phyloP scores from a whole-genome alignment of 2,329 filamentous ascomycete genomes.

The Fusarium vanettenii region DNA sequence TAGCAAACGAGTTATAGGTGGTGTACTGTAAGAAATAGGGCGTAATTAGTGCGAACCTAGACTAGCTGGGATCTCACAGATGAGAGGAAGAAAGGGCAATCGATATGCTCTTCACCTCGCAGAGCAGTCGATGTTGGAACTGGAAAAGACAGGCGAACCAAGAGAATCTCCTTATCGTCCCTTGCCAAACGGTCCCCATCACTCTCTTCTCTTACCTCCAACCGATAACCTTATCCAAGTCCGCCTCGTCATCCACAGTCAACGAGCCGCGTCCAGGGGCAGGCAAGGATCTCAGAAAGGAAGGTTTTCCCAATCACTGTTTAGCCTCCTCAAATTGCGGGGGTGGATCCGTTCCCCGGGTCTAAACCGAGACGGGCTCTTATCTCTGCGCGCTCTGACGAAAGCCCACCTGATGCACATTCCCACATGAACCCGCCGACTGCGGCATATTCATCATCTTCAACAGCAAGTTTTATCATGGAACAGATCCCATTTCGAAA shows the following conservation, averaged over 20 bases:
- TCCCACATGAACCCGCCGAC: neutral
- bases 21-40: neutral
- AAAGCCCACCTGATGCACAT: neutral
- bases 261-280: neutral
- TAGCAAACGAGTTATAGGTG: neutral
- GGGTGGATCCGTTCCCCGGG: neutral
- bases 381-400: neutral
- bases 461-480: conserved; percentile 12
- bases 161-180: neutral
- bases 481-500: neutral
- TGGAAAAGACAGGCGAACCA: neutral
- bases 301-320: conserved; percentile 21
- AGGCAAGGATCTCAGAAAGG: conserved; percentile 1
- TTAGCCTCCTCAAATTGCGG: conserved; percentile 10
- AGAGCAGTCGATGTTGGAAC: neutral
- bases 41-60: neutral
- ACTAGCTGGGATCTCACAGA: neutral
- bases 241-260: neutral
- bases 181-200: neutral
- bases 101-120: neutral
- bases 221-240: neutral
- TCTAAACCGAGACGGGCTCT: conserved; percentile 5
- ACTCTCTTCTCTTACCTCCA: neutral
- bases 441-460: neutral
- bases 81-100: neutral